Evolutionary conservation across 768 basidiomycete genomes (phyloP).

Genomic region (Serendipita sp.): DNA sequence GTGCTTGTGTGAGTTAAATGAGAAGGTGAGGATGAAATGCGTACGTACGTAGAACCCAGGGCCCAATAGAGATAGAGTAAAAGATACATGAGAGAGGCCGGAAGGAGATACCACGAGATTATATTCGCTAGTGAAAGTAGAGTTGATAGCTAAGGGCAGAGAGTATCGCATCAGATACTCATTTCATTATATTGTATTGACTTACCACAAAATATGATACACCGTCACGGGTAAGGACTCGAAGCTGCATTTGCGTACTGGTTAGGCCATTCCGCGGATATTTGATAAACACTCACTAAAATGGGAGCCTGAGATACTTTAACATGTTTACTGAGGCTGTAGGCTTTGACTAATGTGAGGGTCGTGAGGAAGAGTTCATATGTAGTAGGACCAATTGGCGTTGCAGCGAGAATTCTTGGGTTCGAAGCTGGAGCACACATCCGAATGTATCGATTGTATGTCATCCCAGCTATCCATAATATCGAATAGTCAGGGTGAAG

Average conservation of each 20-base stretch:
- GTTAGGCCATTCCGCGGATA: not conserved
- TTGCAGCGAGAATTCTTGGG: not conserved
- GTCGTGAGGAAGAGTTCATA: not conserved
- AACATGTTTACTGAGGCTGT: not conserved
- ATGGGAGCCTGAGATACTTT: not conserved
- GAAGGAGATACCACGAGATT: not conserved
- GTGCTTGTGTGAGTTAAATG: too few relatives aligned
- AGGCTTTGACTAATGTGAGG: not conserved
- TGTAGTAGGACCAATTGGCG: not conserved
- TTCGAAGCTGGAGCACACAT: not conserved
- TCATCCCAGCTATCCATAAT: not conserved
- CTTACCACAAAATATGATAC: not conserved
- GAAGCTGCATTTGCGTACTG: not conserved
- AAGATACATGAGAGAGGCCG: not conserved
- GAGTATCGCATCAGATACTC: not conserved
- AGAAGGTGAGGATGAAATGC: too few relatives aligned
- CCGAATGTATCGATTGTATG: not conserved
- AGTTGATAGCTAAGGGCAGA: not conserved
- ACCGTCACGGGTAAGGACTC: not conserved
- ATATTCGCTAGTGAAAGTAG: not conserved
- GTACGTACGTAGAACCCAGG: not conserved
- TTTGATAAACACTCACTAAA: not conserved
- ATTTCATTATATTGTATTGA: not conserved
- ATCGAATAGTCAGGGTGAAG: not conserved
- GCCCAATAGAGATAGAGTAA: slow-evolving; percentile 3